phyloP scores from a whole-genome alignment of 257 asterid genomes.

The Solanum tarijense region DNA sequence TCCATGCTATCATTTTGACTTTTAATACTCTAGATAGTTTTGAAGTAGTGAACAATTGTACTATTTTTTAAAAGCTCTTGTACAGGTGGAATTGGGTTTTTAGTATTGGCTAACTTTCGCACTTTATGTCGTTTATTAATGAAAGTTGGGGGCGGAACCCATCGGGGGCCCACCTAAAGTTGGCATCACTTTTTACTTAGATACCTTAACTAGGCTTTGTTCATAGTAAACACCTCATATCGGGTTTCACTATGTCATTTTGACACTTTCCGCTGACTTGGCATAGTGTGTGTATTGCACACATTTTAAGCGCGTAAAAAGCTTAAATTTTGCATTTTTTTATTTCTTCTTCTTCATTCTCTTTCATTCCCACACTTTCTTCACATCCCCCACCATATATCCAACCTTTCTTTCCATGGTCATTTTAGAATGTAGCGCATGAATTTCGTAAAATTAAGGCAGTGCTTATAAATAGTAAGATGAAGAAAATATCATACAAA shows the following conservation, averaged over 20 bases:
- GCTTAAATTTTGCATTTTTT: not conserved
- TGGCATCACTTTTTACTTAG: not conserved
- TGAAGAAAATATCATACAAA: not conserved
- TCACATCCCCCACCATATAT: not conserved
- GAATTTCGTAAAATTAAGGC: not conserved
- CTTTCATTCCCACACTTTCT: not conserved
- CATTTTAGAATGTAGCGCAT: not conserved
- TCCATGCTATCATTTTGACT: too few species aligned
- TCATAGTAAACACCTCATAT: not conserved
- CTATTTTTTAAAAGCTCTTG: too few species aligned
- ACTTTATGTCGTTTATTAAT: too few species aligned
- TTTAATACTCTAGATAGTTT: too few species aligned
- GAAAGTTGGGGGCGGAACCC: not conserved
- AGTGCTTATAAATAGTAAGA: not conserved
- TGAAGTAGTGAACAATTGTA: too few species aligned
- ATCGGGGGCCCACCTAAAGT: not conserved
- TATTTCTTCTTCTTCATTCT: not conserved
- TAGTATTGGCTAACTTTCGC: too few species aligned
- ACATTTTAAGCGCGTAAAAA: not conserved
- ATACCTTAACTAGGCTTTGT: not conserved
- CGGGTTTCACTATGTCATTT: not conserved
- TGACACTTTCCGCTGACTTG: not conserved
- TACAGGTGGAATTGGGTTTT: not conserved
- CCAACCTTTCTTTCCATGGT: not conserved
- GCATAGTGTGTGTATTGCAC: not conserved